Percentiles rank a stretch among this genome's conserved stretches.
These are phyloP conservation scores for Lentinus brumalis DNA, from an alignment of 768 basidiomycete genomes.

Conservation along the genomic window DNA sequence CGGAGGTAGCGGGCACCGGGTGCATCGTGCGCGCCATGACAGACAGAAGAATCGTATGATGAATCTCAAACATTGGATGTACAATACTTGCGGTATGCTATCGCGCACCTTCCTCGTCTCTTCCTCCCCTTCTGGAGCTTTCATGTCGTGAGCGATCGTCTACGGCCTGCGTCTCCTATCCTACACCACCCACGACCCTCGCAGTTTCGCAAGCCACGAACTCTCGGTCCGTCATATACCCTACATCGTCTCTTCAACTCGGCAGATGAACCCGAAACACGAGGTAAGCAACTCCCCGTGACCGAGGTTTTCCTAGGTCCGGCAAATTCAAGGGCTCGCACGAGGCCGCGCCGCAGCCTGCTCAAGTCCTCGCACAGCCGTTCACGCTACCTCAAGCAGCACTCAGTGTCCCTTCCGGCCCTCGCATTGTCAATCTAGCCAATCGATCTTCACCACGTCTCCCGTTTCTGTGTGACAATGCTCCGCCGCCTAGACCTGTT, in stretches of 20 bases:
- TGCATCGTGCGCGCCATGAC: constrained; percentile 91
- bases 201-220: too few species aligned
- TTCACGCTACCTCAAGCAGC: too few species aligned
- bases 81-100: neutral
- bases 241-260: neutral
- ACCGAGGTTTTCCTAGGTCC: neutral
- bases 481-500: neutral
- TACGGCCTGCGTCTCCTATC: too few species aligned
- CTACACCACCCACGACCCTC: too few species aligned
- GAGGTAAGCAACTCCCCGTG: constrained; percentile 11
- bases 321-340: constrained; percentile 8
- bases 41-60: constrained; percentile 60
- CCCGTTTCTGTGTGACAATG: neutral
- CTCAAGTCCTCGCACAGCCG: too few species aligned
- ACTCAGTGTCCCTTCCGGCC: neutral
- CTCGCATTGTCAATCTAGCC: neutral
- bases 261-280: neutral
- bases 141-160: too few species aligned
- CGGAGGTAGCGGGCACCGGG: constrained; percentile 91
- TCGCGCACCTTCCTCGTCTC: constrained; percentile 1
- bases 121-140: neutral
- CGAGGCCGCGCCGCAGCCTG: neutral
- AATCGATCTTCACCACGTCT: neutral
- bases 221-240: too few species aligned
- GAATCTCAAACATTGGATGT: constrained; percentile 14